Evolutionary conservation across 441 rosid species (phyloP).

Genomic region (Biscutella laevigata): DNA sequence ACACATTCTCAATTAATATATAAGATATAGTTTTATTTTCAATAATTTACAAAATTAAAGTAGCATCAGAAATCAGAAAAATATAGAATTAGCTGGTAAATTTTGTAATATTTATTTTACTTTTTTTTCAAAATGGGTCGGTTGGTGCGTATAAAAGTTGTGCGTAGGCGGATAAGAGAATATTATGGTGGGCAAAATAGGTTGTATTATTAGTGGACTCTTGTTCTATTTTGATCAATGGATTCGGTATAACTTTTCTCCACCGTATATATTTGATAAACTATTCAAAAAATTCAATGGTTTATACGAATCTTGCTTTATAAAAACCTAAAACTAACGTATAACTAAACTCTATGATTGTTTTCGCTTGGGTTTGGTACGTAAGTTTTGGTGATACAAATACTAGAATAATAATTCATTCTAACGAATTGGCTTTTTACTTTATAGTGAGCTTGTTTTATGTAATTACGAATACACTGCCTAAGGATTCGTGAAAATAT

Average conservation of each 20-base stretch:
- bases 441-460: not conserved
- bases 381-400: not conserved
- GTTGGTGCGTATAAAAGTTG: conserved; percentile 22
- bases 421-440: not conserved
- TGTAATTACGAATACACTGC: no score
- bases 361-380: conserved; percentile 22
- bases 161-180: conserved; percentile 17
- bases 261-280: no score
- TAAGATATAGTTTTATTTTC: no score
- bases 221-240: conserved; percentile 5
- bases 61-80: no score
- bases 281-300: no score
- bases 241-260: conserved; percentile 9
- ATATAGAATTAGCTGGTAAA: no score
- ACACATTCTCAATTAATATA: no score
- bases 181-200: conserved; percentile 13
- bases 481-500: no score
- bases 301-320: not conserved
- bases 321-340: not conserved
- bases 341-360: conserved; percentile 11
- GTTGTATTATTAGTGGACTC: conserved; percentile 16
- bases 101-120: no score
- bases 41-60: no score
- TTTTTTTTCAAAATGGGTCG: not conserved
- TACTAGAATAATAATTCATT: not conserved